phyloP scores from a whole-genome alignment of 352 stramenopile species.

The Globisporangium carolinianum region DNA sequence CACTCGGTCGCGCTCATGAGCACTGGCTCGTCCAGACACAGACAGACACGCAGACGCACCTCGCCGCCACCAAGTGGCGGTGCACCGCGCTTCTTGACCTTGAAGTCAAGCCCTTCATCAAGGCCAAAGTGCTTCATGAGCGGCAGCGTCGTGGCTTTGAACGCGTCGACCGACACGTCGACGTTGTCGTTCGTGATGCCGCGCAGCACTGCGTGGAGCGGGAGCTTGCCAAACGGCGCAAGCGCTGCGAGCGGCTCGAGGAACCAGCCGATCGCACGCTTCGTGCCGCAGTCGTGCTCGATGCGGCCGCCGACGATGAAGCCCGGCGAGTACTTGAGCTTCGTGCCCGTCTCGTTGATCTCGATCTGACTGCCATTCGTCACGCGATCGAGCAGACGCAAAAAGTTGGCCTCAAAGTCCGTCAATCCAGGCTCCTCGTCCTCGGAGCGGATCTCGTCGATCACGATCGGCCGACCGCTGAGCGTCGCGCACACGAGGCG shows the following conservation, averaged over 20 bases:
- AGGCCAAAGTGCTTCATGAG: constrained; percentile 96
- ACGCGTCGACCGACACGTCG: constrained; percentile 90
- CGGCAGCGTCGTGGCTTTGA: constrained; percentile 93
- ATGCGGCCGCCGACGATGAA: constrained; percentile 94
- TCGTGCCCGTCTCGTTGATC: constrained; percentile 99
- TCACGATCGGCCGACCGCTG: constrained; percentile 88
- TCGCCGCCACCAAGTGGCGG: constrained; percentile 75
- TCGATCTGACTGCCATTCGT: constrained; percentile 97
- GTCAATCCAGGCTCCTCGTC: constrained; percentile 93
- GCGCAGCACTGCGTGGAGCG: constrained; percentile 90
- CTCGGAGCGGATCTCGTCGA: constrained; percentile 94
- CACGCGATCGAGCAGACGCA: constrained; percentile 94
- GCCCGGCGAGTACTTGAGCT: constrained; percentile 94
- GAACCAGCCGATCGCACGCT: constrained; percentile 96
- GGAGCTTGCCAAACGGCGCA: constrained; percentile 96
- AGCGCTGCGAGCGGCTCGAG: constrained; percentile 96
- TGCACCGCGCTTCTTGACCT: constrained; percentile 90
- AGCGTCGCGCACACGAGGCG: constrained; percentile 90
- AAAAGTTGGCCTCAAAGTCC: constrained; percentile 95
- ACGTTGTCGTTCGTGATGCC: constrained; percentile 95
- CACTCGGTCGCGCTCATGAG: no score
- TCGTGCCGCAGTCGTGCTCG: constrained; percentile 92
- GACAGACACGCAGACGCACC: constrained; percentile 1
- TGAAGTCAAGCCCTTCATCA: constrained; percentile 82
- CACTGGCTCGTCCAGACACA: constrained; percentile 15